phyloP scores from a whole-genome alignment of 177 flowering plant genomes.

The Tripterygium wilfordii region DNA sequence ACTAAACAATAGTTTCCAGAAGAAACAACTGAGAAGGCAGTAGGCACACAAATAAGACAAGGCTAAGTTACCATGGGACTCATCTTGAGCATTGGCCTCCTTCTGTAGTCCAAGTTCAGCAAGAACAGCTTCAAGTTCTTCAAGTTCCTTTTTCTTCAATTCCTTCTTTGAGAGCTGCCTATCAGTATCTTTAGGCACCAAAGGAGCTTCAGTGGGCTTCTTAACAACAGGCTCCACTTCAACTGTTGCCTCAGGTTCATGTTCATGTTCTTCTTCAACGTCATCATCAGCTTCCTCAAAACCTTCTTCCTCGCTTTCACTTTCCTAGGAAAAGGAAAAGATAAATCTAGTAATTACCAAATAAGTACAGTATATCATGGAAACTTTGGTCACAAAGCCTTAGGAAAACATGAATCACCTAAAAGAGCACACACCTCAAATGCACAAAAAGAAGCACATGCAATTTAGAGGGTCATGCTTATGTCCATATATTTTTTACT shows the following conservation, averaged over 20 bases:
- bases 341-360: background rate
- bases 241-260: constrained; percentile 42
- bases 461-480: too few species aligned
- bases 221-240: constrained; percentile 30
- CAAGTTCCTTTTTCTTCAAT: constrained; percentile 75
- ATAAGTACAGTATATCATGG: background rate
- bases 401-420: too few species aligned
- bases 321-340: constrained; percentile 40
- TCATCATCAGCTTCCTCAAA: constrained; percentile 72
- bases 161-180: constrained; percentile 95
- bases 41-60: background rate
- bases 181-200: constrained; percentile 59
- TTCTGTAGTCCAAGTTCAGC: constrained; percentile 55
- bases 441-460: too few species aligned
- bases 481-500: too few species aligned
- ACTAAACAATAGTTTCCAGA: too few species aligned
- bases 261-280: constrained; percentile 65
- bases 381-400: background rate
- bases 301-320: constrained; percentile 70
- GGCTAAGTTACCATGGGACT: constrained; percentile 32
- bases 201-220: constrained; percentile 35
- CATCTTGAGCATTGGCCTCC: constrained; percentile 34
- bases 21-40: too few species aligned
- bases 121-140: constrained; percentile 75
- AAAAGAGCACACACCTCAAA: too few species aligned